Evolutionary conservation across 2,329 filamentous ascomycete genomes (phyloP), one percentile per base, ranked within the genome.

Genomic region (Ceratocystis diversiconidia): DNA sequence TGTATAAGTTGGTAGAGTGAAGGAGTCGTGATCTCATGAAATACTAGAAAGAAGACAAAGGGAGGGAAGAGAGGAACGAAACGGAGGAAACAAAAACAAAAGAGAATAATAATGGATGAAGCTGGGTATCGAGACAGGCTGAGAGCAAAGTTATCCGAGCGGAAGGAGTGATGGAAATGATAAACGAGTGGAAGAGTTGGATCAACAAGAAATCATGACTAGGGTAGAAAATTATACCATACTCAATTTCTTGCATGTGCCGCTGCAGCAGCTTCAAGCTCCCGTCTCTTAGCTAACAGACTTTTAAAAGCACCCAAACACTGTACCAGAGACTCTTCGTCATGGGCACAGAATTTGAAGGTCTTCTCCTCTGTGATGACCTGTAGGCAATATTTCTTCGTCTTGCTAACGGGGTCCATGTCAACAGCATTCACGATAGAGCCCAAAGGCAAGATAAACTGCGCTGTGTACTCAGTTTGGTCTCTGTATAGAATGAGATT

Each of bases 271-370:
- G 75, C 73, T 5, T 83, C 80, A 3, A 84, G 72, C 68, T 88
- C 86, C 69, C 82, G 83, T 65, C 88, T 79, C 77, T 86, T 90
- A 48, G 85, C 82, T 50, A 94, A 76, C 66, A 92, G 76, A 73
- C 91, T 96, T 77, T 97, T 97, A 76, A 96, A 85, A 0, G 91
- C 89, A 1, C 92, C 94, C 0, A 99, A 80, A 77, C 90, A 95
- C 69, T 87, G 87, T 48, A 92, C 85, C 66, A 97, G 78, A 1
- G 82, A 80, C 71, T 96, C 90, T 74, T 99, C 94, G 71, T 90
- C 85, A 22, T 83, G 79, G 0, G 91, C 85, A 72, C 87, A 89
- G 69, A 94, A 88, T 36, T 86, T 83, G 71, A 87, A 89, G 65
- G 83, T 88, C 76, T 90, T 94, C 73, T 97, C 92, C 71, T 96